Conservation (phyloP, 179 eudicot genomes). For the Amaranthus tricolor region DNA sequence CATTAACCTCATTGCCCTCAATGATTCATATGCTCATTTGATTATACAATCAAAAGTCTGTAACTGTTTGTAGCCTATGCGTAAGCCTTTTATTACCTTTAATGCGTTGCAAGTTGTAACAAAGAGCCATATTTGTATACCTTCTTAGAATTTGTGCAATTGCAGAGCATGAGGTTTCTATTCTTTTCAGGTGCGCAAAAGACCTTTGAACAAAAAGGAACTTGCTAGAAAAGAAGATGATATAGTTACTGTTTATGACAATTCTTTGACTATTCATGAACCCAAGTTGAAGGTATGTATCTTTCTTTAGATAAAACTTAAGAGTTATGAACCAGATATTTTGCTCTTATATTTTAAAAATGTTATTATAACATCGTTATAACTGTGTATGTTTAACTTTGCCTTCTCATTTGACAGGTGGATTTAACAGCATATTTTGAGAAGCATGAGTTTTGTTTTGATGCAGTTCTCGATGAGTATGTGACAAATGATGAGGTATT, state of each 20-base stretch:
- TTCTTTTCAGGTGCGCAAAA: constrained; percentile 70
- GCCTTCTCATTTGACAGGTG: constrained; percentile 46
- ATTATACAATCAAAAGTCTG: neutral
- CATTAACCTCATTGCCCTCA: neutral
- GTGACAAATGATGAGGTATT: constrained; percentile 91
- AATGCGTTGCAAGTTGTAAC: neutral
- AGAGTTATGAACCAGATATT: constrained; percentile 7
- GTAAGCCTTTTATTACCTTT: neutral
- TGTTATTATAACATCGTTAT: too few relatives aligned
- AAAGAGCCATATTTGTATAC: neutral
- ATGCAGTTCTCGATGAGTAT: constrained; percentile 88
- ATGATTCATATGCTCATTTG: neutral
- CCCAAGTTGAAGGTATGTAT: constrained; percentile 79
- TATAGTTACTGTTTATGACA: constrained; percentile 64
- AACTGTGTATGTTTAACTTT: neutral
- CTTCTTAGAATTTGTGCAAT: neutral
- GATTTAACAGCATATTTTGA: constrained; percentile 98
- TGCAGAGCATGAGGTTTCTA: constrained; percentile 1
- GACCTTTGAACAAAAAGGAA: constrained; percentile 90
- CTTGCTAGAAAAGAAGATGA: constrained; percentile 79
- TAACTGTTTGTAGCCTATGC: neutral
- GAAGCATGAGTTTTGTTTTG: constrained; percentile 98
- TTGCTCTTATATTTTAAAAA: too few relatives aligned
- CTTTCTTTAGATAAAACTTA: constrained; percentile 3
- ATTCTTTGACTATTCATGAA: constrained; percentile 79